Percentiles rank a stretch among this genome's conserved stretches.
phyloP scores from a whole-genome alignment of 176 grass and related monocot genomes.

The Bromus sterilis region DNA sequence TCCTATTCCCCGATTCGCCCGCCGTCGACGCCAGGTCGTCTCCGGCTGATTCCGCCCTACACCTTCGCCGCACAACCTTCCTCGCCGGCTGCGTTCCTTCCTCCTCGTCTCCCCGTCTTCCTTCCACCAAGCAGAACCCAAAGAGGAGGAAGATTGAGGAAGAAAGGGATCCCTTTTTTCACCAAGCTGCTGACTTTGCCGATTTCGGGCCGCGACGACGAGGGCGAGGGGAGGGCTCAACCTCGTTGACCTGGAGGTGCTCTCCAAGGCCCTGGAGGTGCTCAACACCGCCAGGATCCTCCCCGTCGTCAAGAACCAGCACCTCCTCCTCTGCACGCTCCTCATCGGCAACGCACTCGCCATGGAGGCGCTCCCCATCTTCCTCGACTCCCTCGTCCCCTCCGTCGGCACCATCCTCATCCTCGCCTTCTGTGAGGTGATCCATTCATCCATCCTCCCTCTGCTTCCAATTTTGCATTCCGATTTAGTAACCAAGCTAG shows the following conservation, averaged over 20 bases:
- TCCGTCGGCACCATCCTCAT: constrained; percentile 62
- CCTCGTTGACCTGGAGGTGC: constrained; percentile 95
- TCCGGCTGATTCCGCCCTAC: too few relatives aligned
- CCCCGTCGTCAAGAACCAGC: constrained; percentile 94
- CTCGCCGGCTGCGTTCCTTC: not conserved
- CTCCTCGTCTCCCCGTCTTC: not conserved
- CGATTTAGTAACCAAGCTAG: too few relatives aligned
- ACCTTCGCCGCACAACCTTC: not conserved
- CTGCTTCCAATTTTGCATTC: too few relatives aligned
- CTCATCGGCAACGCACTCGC: constrained; percentile 96
- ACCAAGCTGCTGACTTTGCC: too few relatives aligned
- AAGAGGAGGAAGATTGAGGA: not conserved
- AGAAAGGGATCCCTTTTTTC: not conserved
- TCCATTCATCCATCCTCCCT: not conserved
- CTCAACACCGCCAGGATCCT: constrained; percentile 68
- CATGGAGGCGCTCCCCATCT: constrained; percentile 99
- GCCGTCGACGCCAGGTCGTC: too few relatives aligned
- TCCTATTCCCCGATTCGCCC: too few relatives aligned
- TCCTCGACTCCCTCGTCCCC: constrained; percentile 74
- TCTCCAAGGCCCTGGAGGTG: constrained; percentile 55
- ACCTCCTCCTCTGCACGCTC: constrained; percentile 90
- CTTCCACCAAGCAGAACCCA: not conserved
- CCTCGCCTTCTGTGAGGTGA: constrained; percentile 86
- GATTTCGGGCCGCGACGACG: too few relatives aligned
- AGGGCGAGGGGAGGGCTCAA: too few relatives aligned